phyloP scores from a whole-genome alignment of 1,139 yeast species.

The Yamadazyma membranifaciens region DNA sequence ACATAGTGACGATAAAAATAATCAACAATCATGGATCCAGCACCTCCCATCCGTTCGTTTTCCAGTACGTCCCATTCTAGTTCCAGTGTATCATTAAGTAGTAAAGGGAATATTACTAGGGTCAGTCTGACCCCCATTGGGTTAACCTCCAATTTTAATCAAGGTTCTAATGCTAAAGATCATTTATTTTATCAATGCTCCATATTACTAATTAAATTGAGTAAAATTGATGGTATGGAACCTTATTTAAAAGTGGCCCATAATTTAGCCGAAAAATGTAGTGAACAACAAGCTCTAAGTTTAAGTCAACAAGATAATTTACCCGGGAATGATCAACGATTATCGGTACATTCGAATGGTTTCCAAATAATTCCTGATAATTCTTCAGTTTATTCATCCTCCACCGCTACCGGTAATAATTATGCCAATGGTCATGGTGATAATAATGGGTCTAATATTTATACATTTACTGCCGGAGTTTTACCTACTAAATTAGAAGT shows the following conservation, averaged over 20 bases:
- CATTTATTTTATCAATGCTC: conserved; percentile 76
- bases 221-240: conserved; percentile 65
- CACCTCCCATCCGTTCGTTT: conserved; percentile 36
- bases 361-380: conserved; percentile 26
- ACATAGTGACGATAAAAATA: no score
- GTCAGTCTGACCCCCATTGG: conserved; percentile 45
- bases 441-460: conserved; percentile 23
- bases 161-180: conserved; percentile 62
- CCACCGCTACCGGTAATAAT: conserved; percentile 4
- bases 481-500: conserved; percentile 69
- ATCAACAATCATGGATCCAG: conserved; percentile 6
- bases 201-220: conserved; percentile 56
- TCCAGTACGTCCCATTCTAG: conserved; percentile 34
- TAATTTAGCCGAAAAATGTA: conserved; percentile 56
- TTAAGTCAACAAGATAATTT: conserved; percentile 36
- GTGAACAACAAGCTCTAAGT: conserved; percentile 72
- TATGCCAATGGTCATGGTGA: neutral
- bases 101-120: conserved; percentile 30
- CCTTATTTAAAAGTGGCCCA: conserved; percentile 64
- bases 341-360: conserved; percentile 22
- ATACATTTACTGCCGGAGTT: conserved; percentile 73
- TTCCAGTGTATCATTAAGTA: conserved; percentile 18
- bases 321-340: conserved; percentile 23
- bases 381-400: conserved; percentile 15
- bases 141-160: conserved; percentile 50